Conservation (phyloP, 208 protist species). For the Tritrichomonas musculus region DNA sequence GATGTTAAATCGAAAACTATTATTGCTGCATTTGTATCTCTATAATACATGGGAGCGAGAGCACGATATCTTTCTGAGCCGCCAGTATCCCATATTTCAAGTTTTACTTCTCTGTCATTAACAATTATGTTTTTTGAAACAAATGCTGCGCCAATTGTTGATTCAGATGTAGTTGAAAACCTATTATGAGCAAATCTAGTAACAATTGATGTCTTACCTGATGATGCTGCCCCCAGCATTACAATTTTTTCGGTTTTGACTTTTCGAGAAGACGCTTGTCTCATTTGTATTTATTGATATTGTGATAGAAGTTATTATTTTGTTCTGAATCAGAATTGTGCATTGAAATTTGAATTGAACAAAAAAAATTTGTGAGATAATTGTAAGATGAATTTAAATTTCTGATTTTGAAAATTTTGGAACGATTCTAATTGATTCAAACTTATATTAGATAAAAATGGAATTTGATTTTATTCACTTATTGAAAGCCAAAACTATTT, state of each 20-base stretch:
- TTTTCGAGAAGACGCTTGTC: no score
- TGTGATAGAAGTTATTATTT: no score
- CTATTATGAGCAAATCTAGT: not conserved
- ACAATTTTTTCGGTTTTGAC: not conserved
- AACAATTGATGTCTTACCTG: slow-evolving; percentile 3
- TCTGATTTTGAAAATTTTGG: no score
- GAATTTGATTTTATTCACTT: no score
- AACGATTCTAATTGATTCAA: no score
- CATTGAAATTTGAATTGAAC: no score
- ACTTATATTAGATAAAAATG: no score
- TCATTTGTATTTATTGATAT: no score
- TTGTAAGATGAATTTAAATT: no score
- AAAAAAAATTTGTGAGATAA: no score
- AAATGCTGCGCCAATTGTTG: slow-evolving; percentile 28
- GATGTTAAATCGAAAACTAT: not conserved
- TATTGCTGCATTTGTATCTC: not conserved
- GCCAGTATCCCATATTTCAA: slow-evolving; percentile 27
- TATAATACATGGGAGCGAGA: not conserved
- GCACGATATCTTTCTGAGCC: not conserved
- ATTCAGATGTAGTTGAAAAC: not conserved
- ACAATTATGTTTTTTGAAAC: not conserved
- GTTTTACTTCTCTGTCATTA: not conserved
- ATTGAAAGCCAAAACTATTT: no score
- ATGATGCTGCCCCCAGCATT: not conserved
- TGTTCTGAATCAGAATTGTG: no score